Base-by-base conservation (phyloP, 495 filamentous ascomycete species). In the Xylaria sp. region DNA sequence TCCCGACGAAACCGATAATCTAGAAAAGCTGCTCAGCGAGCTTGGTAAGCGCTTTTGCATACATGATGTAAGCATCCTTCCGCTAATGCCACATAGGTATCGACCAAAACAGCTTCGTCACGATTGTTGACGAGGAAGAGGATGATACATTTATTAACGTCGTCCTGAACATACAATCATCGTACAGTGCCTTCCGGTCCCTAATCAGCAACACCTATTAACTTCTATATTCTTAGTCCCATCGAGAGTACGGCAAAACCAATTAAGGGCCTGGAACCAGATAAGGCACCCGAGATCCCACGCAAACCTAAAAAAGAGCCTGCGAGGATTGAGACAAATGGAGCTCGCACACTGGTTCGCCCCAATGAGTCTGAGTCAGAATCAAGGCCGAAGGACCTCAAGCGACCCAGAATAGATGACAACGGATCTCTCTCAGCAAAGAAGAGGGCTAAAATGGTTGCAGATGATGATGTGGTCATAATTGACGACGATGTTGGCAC, bases 1-100 rank as follows among this genome's bases (percentile, higher is more conserved):
- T 75, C 88, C 89, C 0, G 96, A 98, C 67, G 85, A 95, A 71
- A 93, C 93, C 8, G 94, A 97, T 71, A 96, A 98, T 72, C 82
- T 98, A 0, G 76, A 81, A 1, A 96, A 93, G 82, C 92, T 90
- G 55, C 86, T 99, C 35, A 84, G 79, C 24, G 92, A 97, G n/a
- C 84, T 97, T 2, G 94, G 93, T 76, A 83, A 90, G 78, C 74
- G 35, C 43, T 44, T 26, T 26, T 67, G 2, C 21, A n/a, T n/a
- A n/a, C 33, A 21, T 65, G 6, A 2, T 53, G 43, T 33, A 50
- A 62, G 71, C 52, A 33, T 8, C 35, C 59, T 65, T 24, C 31
- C 43, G 58, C 80, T 84, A 74, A 78, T 70, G 41, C 48, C 43
- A 3, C 72, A 67, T 57, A 88, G 86, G 83, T 67, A 84, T 89